phyloP scores from a whole-genome alignment of 2,329 filamentous ascomycete species.

The Cordyceps tenuipes region DNA sequence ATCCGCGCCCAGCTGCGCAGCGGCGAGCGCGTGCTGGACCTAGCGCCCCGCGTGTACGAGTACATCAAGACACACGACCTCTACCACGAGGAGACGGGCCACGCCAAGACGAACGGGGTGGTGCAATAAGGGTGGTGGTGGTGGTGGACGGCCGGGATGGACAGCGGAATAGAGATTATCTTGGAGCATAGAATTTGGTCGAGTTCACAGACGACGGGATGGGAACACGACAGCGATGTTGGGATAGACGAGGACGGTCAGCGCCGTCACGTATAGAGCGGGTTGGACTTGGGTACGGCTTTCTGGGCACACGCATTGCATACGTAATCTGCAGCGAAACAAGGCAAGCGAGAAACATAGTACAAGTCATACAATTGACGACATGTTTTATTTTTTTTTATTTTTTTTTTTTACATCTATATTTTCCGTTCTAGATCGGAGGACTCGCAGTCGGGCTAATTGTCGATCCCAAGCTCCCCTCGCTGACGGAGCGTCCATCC shows the following conservation, averaged over 20 bases:
- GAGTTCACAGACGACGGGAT: neutral
- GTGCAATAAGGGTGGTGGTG: slow-evolving; percentile 3
- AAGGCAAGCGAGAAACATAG: neutral
- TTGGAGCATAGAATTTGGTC: neutral
- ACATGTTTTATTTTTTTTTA: neutral
- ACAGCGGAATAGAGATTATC: neutral
- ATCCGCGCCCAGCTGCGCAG: slow-evolving; percentile 69
- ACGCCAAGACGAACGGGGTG: slow-evolving; percentile 7
- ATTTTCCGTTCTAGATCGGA: neutral
- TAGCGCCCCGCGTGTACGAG: slow-evolving; percentile 60
- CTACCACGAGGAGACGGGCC: slow-evolving; percentile 33
- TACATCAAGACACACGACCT: slow-evolving; percentile 59
- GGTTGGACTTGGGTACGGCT: neutral
- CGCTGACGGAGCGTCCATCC: slow-evolving; percentile 29
- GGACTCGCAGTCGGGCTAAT: slow-evolving; percentile 20
- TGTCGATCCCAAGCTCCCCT: slow-evolving; percentile 30
- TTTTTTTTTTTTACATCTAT: neutral
- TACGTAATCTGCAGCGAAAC: neutral
- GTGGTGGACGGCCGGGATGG: neutral
- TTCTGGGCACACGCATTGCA: slow-evolving; percentile 3
- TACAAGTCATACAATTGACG: slow-evolving; percentile 1
- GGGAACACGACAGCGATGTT: neutral
- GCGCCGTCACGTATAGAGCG: neutral
- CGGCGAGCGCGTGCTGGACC: slow-evolving; percentile 69
- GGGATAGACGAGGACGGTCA: slow-evolving; percentile 3